Base-by-base conservation (phyloP, 192 early-diverging fungal genomes). In the Entomortierella parvispora region DNA sequence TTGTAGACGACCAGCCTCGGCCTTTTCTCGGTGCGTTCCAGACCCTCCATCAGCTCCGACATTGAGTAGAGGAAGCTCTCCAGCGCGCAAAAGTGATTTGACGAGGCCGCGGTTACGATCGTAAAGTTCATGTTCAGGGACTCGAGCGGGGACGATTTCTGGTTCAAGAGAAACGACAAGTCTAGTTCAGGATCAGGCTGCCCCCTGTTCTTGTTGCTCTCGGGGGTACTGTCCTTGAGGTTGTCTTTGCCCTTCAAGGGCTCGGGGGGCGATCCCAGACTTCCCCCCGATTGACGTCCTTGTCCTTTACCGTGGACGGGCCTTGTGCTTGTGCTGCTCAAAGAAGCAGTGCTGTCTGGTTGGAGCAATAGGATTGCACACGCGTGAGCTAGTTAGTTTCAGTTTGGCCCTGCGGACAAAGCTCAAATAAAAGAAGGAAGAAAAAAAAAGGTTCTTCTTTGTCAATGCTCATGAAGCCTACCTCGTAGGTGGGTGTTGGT, bases 81-180 rank as follows among this genome's bases (percentile, higher is more conserved):
- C 23, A 87, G 60, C 3, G 84, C 75, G 51, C 86, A 87, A 47
- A 85, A 74, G 58, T 87, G 86, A 48, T 87, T 87, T 11, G 75
- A 59, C 32, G 79, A 82, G 23, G 82, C 84, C 0, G 75, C 86
- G 3, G 84, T 87, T 22, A 87, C 81, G 46, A 87, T 85, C 0
- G 86, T 87, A 31, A 80, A 84, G 48, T 69, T 71, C 25, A 64
- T 65, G 17, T 28, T 66, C 15, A 80, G 25, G 29, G 7, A 59
- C 17, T 68, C 74, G 6, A 77, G 61, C 2, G 74, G 74, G 9
- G 74, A 77, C 10, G 46, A 53, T 8, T 42, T 58, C 14, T 29
- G 47, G 28, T 64, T 60, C 9, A 46, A 37, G 12, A 68, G 45
- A 58, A 63, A 68, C 2, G 74, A 60, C 34, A 77, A 34, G 18